phyloP scores from a whole-genome alignment of 495 filamentous ascomycete species.

The Amorphotheca resinae region DNA sequence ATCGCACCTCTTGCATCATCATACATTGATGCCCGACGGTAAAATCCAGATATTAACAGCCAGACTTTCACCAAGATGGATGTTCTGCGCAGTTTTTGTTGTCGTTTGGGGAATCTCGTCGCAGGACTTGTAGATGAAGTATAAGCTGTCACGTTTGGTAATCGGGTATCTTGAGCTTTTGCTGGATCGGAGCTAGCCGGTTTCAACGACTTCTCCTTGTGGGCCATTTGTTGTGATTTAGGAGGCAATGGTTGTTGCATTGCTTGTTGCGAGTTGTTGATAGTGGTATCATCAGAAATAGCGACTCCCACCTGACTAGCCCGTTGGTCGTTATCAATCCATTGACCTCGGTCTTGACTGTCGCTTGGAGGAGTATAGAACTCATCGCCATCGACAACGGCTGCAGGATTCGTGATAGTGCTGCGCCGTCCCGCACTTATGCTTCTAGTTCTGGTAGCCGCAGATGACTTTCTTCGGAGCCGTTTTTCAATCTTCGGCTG shows the following conservation, averaged over 20 bases:
- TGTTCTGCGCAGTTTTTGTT: conserved; percentile 43
- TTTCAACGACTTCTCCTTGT: conserved; percentile 34
- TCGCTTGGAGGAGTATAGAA: conserved; percentile 29
- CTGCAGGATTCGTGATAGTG: conserved; percentile 4
- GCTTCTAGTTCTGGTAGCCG: conserved; percentile 9
- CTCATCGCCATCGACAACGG: conserved; percentile 27
- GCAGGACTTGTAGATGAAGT: conserved; percentile 30
- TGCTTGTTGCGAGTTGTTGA: not conserved
- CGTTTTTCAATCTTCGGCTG: conserved; percentile 36
- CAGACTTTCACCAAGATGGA: conserved; percentile 66
- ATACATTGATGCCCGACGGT: conserved; percentile 65
- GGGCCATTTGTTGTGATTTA: conserved; percentile 33
- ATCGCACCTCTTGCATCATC: conserved; percentile 69
- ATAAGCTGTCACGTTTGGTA: conserved; percentile 60
- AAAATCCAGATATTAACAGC: conserved; percentile 79
- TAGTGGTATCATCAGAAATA: not conserved
- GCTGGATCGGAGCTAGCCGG: conserved; percentile 44
- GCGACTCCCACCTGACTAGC: not conserved
- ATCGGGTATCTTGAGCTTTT: conserved; percentile 71
- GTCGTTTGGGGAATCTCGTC: conserved; percentile 36
- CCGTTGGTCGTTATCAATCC: not conserved
- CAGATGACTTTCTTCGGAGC: conserved; percentile 7
- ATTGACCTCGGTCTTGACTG: conserved; percentile 1
- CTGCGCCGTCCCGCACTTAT: conserved; percentile 5
- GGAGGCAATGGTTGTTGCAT: conserved; percentile 28